A percentile compares a stretch with the other conserved stretches of the same genome.
phyloP scores from a whole-genome alignment of 306 rosid genomes.

The Calophaca sinica region DNA sequence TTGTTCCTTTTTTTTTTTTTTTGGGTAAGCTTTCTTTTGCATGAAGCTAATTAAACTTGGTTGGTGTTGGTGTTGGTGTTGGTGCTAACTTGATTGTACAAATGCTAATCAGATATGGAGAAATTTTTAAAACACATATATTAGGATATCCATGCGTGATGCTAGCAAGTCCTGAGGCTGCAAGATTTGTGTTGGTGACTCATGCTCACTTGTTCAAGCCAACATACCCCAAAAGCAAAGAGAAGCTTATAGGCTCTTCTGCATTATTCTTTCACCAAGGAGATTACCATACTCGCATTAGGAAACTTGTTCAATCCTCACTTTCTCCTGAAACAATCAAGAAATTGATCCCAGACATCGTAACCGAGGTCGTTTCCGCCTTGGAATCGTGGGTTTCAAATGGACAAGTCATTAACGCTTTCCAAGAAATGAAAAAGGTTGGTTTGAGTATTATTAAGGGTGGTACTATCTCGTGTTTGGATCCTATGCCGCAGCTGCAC shows the following conservation, averaged over 20 bases:
- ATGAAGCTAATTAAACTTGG: neutral
- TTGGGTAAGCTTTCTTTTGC: neutral
- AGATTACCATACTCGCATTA: conserved; percentile 65
- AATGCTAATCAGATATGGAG: conserved; percentile 69
- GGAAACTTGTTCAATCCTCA: conserved; percentile 73
- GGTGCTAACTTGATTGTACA: neutral
- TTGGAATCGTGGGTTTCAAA: conserved; percentile 70
- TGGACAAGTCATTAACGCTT: conserved; percentile 57
- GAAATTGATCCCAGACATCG: conserved; percentile 57
- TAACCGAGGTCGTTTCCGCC: conserved; percentile 61
- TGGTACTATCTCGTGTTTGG: too few relatives aligned
- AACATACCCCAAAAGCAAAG: conserved; percentile 91
- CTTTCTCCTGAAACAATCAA: conserved; percentile 63
- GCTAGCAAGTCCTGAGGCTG: conserved; percentile 87
- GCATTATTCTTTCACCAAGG: conserved; percentile 96
- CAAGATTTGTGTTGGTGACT: conserved; percentile 80
- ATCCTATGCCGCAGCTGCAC: too few relatives aligned
- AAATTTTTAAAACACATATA: conserved; percentile 77
- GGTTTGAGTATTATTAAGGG: too few relatives aligned
- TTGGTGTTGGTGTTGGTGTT: too few relatives aligned
- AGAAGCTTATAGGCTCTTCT: conserved; percentile 79
- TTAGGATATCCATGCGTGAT: conserved; percentile 86
- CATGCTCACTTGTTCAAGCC: conserved; percentile 87
- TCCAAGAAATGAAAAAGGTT: conserved; percentile 84
- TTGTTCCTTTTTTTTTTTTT: neutral